These are phyloP conservation scores for Xylaria sp. DNA, from an alignment of 2,329 filamentous ascomycete species.

Conservation along the genomic window DNA sequence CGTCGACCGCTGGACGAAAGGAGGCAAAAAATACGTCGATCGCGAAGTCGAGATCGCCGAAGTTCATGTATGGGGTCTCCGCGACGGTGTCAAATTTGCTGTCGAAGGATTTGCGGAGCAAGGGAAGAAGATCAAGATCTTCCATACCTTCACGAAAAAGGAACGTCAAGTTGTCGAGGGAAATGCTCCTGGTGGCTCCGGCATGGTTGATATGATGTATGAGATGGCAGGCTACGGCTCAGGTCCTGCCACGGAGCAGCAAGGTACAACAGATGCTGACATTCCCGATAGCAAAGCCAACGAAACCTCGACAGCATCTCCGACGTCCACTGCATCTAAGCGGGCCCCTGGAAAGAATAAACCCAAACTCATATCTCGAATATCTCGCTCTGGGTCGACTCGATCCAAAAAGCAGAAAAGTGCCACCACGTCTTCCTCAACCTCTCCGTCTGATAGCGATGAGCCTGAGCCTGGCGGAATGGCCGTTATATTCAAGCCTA, in stretches of 20 bases:
- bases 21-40: conserved; percentile 81
- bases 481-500: conserved; percentile 79
- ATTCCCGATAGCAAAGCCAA: conserved; percentile 21
- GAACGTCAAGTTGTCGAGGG: conserved; percentile 75
- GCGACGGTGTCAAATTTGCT: conserved; percentile 85
- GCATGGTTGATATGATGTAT: conserved; percentile 58
- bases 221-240: conserved; percentile 55
- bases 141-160: conserved; percentile 77
- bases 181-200: conserved; percentile 55
- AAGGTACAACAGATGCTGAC: conserved; percentile 46
- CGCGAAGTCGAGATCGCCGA: conserved; percentile 83
- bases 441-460: conserved; percentile 29
- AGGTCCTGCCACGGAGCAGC: conserved; percentile 39
- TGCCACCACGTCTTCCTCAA: conserved; percentile 28
- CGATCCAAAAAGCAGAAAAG: conserved; percentile 16
- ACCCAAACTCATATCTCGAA: conserved; percentile 33
- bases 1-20: conserved; percentile 81
- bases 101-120: conserved; percentile 88
- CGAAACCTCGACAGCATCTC: conserved; percentile 8
- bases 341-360: conserved; percentile 16
- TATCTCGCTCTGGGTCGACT: conserved; percentile 20
- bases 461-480: conserved; percentile 66
- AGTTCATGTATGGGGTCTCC: conserved; percentile 86
- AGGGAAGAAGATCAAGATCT: conserved; percentile 81
- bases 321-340: conserved; percentile 21